phyloP scores from a whole-genome alignment of 805 yeast species.

The Ogataea thermomethanolica region DNA sequence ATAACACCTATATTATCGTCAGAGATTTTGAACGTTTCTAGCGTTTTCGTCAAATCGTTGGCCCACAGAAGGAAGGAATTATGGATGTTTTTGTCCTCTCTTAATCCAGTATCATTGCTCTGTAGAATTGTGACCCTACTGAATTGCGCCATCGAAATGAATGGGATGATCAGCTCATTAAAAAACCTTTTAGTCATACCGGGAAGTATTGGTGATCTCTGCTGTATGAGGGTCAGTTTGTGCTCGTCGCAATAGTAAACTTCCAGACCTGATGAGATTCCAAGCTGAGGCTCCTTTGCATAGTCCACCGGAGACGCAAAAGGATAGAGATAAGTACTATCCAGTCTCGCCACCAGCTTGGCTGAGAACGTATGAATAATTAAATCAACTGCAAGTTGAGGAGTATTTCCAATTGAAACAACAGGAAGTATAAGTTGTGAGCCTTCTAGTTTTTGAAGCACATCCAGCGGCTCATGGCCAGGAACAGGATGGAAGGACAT shows the following conservation, averaged over 20 bases:
- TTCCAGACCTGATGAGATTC: constrained; percentile 53
- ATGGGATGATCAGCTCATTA: constrained; percentile 46
- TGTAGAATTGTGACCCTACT: constrained; percentile 54
- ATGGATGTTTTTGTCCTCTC: constrained; percentile 17
- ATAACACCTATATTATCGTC: constrained; percentile 12
- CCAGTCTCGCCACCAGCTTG: constrained; percentile 50
- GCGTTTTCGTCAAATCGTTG: constrained; percentile 19
- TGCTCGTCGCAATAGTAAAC: constrained; percentile 44
- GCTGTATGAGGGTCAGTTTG: constrained; percentile 63
- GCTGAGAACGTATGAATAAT: constrained; percentile 59
- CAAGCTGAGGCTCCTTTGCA: constrained; percentile 26
- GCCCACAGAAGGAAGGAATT: constrained; percentile 24
- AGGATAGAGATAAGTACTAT: constrained; percentile 66
- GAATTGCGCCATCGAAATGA: constrained; percentile 41
- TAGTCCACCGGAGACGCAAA: constrained; percentile 78
- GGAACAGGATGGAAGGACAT: constrained; percentile 29
- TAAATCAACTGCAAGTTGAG: constrained; percentile 77
- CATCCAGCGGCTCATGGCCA: constrained; percentile 21
- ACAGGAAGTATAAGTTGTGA: constrained; percentile 67
- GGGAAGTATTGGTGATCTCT: constrained; percentile 81
- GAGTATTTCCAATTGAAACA: constrained; percentile 84
- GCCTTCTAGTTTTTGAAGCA: constrained; percentile 22
- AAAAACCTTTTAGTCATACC: constrained; percentile 52
- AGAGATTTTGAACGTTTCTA: constrained; percentile 18
- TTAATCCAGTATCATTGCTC: constrained; percentile 65